Evolutionary conservation across 495 filamentous ascomycete genomes (phyloP), one percentile per base, ranked within the genome.

Genomic region (Chaetomium cochliodes): DNA sequence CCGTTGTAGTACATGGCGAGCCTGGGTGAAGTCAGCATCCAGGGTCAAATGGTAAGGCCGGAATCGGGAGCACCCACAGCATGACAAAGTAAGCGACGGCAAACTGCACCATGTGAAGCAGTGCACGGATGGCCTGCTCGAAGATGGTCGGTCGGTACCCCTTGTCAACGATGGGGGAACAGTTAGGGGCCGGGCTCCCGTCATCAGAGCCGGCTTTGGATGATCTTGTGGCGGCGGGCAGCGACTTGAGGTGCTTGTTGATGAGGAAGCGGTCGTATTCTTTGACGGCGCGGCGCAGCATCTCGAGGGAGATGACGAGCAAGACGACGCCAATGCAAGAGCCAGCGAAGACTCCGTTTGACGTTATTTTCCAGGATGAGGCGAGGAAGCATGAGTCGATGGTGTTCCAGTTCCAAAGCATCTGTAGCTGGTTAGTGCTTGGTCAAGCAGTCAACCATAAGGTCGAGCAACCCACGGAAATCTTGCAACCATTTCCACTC

Each of bases 341-440:
- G 25, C 84, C 88, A 13, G 86, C 87, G 66, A 92, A 90, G 73
- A 83, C 85, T 62, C 81, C 84, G 0, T 58, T 66, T 0, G 85
- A 87, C 16, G 73, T 83, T 65, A 91, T 81, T 60, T 87, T 87
- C 88, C 88, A 92, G 12, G 79, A 75, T 12, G 69, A 66, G 9
- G 87, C 80, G 66, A 92, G 77, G 77, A 92, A 91, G 82, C 88
- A 92, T 1, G 86, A 70, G 72, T 90, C 84, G 41, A 90, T 75
- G 0, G 86, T 89, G 64, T 87, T 76, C 88, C 89, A 91, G 69
- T 92, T 91, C 88, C 88, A 91, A 2, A 90, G 74, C 89, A 91
- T 92, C 70, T 72, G 7, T 3, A 37, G 18, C 18, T 12, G 30
- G 46, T 39, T 16, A 60, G 28, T 16, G 1, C 46, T n/a, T 16